Evolutionary conservation across 2,329 filamentous ascomycete genomes (phyloP), one percentile per base, ranked within the genome.

Genomic region (Raffaelea albimanens): DNA sequence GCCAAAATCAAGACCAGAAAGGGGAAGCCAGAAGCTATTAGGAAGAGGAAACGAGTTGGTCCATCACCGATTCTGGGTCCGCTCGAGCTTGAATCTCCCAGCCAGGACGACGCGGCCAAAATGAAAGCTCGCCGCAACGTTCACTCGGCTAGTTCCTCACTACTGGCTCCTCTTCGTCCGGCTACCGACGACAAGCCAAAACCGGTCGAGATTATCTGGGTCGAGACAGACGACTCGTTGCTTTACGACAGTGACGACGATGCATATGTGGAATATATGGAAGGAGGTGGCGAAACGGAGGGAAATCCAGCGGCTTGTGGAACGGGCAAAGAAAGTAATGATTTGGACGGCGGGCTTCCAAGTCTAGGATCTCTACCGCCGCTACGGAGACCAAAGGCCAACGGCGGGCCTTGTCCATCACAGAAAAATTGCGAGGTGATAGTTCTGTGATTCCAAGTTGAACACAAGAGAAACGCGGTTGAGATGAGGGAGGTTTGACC

Each of bases 21-120:
- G 29, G n/a, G 34, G 11, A 40, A 20, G 11, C 2, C 18, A 0
- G 42, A 47, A 7, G 46, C 9, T n/a, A 5, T 33, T 9, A 52
- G 45, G 23, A 52, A 46, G 20, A 42, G 40, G 33, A 48, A 39
- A 13, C 25, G 36, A 16, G 21, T 23, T 5, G 33, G 25, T 14
- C 25, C 25, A 5, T 49, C 48, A 25, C 45, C 53, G 8, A 38
- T 53, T 11, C 31, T 48, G 2, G 48, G 48, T 1, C 42, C 50
- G 13, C 50, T 55, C 14, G 50, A 55, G 1, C 40, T 53, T 2
- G 45, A 52, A 18, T 31, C 38, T 2, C 16, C 47, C 19, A 48
- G 46, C 19, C 49, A 52, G 9, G 40, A 47, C 2, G 34, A 31
- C 9, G n/a, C 11, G 8, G 11, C 20, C 4, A 23, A 8, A 16